Conservation (phyloP, 306 rosid species). For the Alnus rubra region DNA sequence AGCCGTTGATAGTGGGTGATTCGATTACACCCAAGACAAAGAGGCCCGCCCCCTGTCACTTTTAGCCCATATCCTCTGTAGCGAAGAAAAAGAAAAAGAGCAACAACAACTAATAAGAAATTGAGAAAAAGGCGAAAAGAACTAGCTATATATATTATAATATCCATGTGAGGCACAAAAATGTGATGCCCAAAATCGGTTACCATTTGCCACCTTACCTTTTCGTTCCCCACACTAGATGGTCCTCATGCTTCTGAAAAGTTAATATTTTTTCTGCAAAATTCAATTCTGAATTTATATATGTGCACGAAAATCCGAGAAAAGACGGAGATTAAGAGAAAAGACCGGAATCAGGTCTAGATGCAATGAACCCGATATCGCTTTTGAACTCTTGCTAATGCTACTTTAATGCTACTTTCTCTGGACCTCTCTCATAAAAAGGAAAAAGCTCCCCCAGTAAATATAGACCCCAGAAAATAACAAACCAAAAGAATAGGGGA, state of each 20-base stretch:
- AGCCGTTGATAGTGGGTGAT: conserved; percentile 72
- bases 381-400: neutral
- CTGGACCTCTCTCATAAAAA: neutral
- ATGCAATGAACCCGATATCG: conserved; percentile 1
- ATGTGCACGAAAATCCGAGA: neutral
- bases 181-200: conserved; percentile 26
- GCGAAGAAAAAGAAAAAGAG: neutral
- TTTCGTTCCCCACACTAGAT: conserved; percentile 43
- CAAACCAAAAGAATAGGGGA: neutral
- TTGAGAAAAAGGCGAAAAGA: neutral
- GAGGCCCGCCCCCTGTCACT: conserved; percentile 25
- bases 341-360: conserved; percentile 5
- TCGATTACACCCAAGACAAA: conserved; percentile 30
- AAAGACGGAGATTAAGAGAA: neutral
- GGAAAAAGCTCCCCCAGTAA: neutral
- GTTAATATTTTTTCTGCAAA: conserved; percentile 19
- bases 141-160: neutral
- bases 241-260: conserved; percentile 47
- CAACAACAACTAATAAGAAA: neutral
- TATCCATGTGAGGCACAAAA: neutral
- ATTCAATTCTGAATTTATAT: neutral
- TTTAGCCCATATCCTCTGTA: conserved; percentile 28
- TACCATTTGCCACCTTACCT: conserved; percentile 29
- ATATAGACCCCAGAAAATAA: neutral
- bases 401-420: neutral